Conservation (phyloP, 2,329 filamentous ascomycete genomes). For the Ampelomyces quisqualis region DNA sequence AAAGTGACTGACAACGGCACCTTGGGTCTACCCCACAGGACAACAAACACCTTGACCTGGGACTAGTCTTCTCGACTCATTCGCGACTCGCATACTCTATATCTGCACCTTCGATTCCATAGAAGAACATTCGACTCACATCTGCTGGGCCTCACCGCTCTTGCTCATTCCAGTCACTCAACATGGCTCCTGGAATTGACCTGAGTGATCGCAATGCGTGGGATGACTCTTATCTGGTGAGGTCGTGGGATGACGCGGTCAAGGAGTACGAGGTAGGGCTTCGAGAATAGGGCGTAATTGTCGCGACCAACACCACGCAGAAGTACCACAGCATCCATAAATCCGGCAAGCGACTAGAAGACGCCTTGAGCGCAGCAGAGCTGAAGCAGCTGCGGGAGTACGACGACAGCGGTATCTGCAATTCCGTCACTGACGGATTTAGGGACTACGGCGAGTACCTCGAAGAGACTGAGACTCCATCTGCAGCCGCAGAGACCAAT, state of each 20-base stretch:
- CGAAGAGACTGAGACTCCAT: constrained; percentile 24
- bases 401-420: neutral
- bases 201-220: constrained; percentile 38
- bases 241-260: constrained; percentile 41
- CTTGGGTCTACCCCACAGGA: neutral
- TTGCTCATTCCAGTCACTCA: no score
- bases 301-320: constrained; percentile 21
- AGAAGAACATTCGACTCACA: neutral
- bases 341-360: constrained; percentile 40
- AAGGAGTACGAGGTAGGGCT: constrained; percentile 39
- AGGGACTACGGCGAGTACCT: constrained; percentile 39
- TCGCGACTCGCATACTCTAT: no score
- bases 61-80: no score
- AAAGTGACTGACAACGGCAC: neutral
- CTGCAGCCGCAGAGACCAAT: constrained; percentile 19
- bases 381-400: constrained; percentile 35
- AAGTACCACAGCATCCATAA: constrained; percentile 44
- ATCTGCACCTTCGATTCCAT: no score
- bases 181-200: constrained; percentile 29
- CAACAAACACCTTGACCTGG: neutral
- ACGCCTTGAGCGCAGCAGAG: constrained; percentile 37
- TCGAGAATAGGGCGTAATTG: neutral
- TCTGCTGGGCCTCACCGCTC: no score
- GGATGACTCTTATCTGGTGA: constrained; percentile 42
- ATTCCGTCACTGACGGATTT: constrained; percentile 11